These are phyloP conservation scores for Colletotrichum sp. DNA, from an alignment of 2,329 filamentous ascomycete genomes.

Conservation along the genomic window DNA sequence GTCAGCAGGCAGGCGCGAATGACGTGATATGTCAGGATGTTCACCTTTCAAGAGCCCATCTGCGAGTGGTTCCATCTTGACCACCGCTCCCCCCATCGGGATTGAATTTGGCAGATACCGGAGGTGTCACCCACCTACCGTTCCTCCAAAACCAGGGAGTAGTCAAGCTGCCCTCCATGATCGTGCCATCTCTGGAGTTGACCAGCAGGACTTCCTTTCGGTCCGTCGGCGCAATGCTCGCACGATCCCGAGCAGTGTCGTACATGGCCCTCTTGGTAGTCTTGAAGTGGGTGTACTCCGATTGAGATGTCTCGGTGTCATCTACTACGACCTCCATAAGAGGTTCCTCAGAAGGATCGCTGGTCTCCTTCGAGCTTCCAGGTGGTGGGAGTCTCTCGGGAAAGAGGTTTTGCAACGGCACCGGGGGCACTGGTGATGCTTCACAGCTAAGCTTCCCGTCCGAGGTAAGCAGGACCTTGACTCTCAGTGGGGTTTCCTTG, in stretches of 20 bases:
- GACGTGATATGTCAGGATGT: constrained; percentile 18
- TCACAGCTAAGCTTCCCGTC: constrained; percentile 49
- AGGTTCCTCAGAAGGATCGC: constrained; percentile 29
- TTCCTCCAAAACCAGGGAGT: constrained; percentile 81
- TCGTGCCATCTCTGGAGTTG: constrained; percentile 60
- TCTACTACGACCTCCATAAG: constrained; percentile 53
- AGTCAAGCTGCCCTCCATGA: constrained; percentile 88
- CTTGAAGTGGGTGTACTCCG: constrained; percentile 83
- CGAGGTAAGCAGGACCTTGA: constrained; percentile 61
- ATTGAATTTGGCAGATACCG: constrained; percentile 50
- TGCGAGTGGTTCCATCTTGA: constrained; percentile 80
- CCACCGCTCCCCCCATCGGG: constrained; percentile 66
- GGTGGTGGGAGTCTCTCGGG: constrained; percentile 60
- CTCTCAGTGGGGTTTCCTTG: constrained; percentile 42
- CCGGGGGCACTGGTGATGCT: constrained; percentile 24
- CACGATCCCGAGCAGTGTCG: constrained; percentile 68
- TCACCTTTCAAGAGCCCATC: constrained; percentile 79
- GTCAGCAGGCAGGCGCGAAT: not conserved
- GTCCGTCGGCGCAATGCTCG: constrained; percentile 55
- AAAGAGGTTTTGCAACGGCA: constrained; percentile 59
- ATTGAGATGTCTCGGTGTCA: constrained; percentile 40
- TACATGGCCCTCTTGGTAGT: constrained; percentile 80
- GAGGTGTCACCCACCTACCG: constrained; percentile 81
- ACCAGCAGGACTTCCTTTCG: constrained; percentile 77
- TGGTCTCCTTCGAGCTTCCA: constrained; percentile 25